Evolutionary conservation across 805 yeast species (phyloP), one percentile per base, ranked within the genome.

Genomic region (Kluyveromyces wickerhamii): DNA sequence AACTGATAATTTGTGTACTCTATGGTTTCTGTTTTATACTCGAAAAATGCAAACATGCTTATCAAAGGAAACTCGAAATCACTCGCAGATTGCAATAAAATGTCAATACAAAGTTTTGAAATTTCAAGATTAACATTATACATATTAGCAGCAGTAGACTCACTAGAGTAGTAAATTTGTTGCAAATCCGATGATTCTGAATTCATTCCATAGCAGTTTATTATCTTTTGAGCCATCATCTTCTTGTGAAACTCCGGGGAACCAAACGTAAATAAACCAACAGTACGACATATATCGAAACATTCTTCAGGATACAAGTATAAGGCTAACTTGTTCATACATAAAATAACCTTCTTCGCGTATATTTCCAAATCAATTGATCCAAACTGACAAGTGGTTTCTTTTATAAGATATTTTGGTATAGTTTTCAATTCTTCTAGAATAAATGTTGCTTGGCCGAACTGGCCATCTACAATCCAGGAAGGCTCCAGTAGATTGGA

Each of bases 241-340:
- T 27, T 12, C 12, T 27, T 27, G 12, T 21, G 19, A 26, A 30
- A 30, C 7, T 20, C 25, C 8, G 21, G n/a, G n/a, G 21, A 16
- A 4, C 23, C 33, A 7, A 30, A 21, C 9, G 19, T 12, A 12
- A 26, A 10, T 10, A 13, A 13, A 15, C 10, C 16, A 7, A 13
- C 33, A 6, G n/a, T 19, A 8, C 25, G 5, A 4, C n/a, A 9
- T 6, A 30, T 18, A 6, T n/a, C 33, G 15, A 30, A 30, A 6
- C 12, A 9, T 5, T 30, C 33, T 14, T 30, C 33, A n/a, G 33
- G 33, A 15, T 30, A 30, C 11, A 30, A 14, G 5, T 14, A 7
- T 4, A 13, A 2, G 6, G 26, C 16, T 12, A 22, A 25, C n/a
- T 21, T 12, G 25, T 21, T 20, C 4, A 30, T 6, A 12, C 14